Conservation (phyloP, 176 grass and related monocot genomes). For the Bothriochloa decipiens region DNA sequence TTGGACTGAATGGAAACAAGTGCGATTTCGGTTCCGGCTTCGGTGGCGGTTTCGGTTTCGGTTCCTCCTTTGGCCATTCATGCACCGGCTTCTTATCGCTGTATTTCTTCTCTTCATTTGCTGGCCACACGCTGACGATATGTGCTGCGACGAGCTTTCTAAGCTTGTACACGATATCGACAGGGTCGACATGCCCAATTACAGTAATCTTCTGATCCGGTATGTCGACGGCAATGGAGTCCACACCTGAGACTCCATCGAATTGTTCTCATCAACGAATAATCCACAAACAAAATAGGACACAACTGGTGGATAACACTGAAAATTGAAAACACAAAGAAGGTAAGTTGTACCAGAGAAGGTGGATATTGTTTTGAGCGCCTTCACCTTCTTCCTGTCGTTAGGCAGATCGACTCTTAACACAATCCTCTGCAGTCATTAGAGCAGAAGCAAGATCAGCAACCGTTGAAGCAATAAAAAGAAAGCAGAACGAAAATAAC, state of each 20-base stretch:
- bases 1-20: not conserved
- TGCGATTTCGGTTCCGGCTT: no score
- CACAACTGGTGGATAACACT: not conserved
- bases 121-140: not conserved
- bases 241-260: not conserved
- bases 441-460: not conserved
- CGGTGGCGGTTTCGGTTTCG: no score
- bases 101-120: not conserved
- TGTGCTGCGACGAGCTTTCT: not conserved
- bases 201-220: not conserved
- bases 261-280: not conserved
- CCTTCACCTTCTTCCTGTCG: not conserved
- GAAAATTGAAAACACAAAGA: not conserved
- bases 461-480: not conserved
- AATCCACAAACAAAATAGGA: not conserved
- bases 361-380: not conserved
- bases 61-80: no score
- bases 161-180: not conserved
- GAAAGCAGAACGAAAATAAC: not conserved
- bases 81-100: rapidly evolving
- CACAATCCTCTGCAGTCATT: not conserved
- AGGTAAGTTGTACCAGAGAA: not conserved
- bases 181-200: not conserved
- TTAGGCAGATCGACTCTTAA: not conserved
- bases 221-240: not conserved